Conservation (phyloP, 2,329 filamentous ascomycete species). For the Pestalotiopsis sp. region DNA sequence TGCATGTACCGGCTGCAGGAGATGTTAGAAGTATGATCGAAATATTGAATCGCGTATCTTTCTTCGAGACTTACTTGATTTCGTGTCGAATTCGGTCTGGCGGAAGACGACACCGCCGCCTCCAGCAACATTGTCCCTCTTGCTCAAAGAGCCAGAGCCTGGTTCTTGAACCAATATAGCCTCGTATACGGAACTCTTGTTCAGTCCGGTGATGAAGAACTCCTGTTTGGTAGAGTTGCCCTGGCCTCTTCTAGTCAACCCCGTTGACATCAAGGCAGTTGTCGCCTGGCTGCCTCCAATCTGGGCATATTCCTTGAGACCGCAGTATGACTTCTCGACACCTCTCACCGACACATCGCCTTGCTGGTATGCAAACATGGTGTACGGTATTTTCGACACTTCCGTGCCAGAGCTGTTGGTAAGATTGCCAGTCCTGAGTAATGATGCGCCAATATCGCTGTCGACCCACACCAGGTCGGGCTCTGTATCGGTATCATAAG, state of each 20-base stretch:
- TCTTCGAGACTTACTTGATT: conserved; percentile 62
- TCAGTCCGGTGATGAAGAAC: conserved; percentile 80
- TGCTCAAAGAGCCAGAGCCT: conserved; percentile 31
- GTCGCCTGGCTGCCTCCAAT: conserved; percentile 49
- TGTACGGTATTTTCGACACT: conserved; percentile 65
- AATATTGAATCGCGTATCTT: background rate
- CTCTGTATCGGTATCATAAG: conserved; percentile 51
- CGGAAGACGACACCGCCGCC: conserved; percentile 79
- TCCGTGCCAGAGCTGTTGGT: conserved; percentile 57
- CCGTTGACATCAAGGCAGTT: conserved; percentile 50
- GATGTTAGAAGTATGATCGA: background rate
- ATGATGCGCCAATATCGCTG: conserved; percentile 75
- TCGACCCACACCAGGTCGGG: conserved; percentile 78
- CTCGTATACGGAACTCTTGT: conserved; percentile 69
- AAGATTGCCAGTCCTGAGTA: conserved; percentile 78
- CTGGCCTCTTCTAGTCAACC: conserved; percentile 69
- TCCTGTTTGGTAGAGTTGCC: conserved; percentile 78
- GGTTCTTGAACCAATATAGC: conserved; percentile 68
- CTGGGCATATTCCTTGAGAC: conserved; percentile 66
- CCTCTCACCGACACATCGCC: conserved; percentile 65
- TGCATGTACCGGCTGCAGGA: conserved; percentile 52
- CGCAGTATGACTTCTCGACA: conserved; percentile 80
- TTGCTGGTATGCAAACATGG: conserved; percentile 73
- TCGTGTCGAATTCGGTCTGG: conserved; percentile 74
- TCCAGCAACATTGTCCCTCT: conserved; percentile 59